These are phyloP conservation scores for Talaromyces sp. DNA, from an alignment of 2,329 filamentous ascomycete species.

Conservation along the genomic window DNA sequence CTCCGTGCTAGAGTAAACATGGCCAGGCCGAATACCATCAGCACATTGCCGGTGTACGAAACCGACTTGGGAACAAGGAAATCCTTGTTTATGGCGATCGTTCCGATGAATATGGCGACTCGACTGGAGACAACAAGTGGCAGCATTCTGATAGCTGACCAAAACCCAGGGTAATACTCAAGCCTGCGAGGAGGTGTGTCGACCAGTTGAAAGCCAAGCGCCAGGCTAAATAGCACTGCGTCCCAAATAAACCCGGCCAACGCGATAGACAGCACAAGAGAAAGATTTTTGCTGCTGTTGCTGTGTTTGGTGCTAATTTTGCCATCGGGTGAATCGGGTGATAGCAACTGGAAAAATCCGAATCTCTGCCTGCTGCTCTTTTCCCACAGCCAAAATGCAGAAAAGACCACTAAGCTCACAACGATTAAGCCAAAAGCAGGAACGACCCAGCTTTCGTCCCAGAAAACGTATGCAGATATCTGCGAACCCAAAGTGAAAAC, in stretches of 20 bases:
- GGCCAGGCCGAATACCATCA: neutral
- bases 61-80: neutral
- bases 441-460: neutral
- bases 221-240: neutral
- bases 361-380: neutral
- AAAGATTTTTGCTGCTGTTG: neutral
- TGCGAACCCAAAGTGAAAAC: neutral
- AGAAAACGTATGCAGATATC: neutral
- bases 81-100: neutral
- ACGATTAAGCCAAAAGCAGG: neutral
- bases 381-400: neutral
- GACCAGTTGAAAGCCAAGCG: neutral
- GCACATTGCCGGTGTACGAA: neutral
- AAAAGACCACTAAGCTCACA: neutral
- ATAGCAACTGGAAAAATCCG: neutral
- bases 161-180: neutral
- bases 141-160: neutral
- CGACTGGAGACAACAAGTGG: neutral
- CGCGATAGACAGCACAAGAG: neutral
- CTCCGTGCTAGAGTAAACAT: neutral
- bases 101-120: neutral
- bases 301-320: neutral
- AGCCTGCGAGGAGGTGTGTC: neutral
- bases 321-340: neutral
- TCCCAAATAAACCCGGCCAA: neutral